These are phyloP conservation scores for Lichtheimia corymbifera DNA, from an alignment of 371 early-diverging fungal genomes.

Conservation along the genomic window DNA sequence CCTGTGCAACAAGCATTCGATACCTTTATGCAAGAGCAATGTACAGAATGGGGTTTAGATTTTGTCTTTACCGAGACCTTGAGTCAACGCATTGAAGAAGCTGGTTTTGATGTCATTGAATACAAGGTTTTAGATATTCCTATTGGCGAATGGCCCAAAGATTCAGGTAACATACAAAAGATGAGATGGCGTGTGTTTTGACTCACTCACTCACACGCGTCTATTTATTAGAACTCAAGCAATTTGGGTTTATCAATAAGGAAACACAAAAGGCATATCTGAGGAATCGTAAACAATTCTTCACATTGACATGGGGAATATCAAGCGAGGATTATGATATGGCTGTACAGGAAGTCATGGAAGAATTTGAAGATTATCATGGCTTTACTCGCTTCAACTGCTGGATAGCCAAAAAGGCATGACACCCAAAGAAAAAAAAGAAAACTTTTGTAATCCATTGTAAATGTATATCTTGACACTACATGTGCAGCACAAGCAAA, in stretches of 20 bases:
- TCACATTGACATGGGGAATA: slow-evolving; percentile 40
- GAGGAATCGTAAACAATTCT: slow-evolving; percentile 38
- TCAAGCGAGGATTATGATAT: slow-evolving; percentile 45
- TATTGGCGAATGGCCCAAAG: slow-evolving; percentile 52
- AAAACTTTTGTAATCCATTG: too few relatives aligned
- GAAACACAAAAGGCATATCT: slow-evolving; percentile 43
- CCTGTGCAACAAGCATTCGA: slow-evolving; percentile 50
- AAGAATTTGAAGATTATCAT: slow-evolving; percentile 48
- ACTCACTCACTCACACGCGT: background rate
- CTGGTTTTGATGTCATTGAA: slow-evolving; percentile 27
- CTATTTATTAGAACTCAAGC: slow-evolving; percentile 39
- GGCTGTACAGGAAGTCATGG: slow-evolving; percentile 44
- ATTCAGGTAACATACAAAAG: slow-evolving; percentile 19
- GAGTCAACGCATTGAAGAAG: slow-evolving; percentile 17
- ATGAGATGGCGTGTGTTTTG: background rate
- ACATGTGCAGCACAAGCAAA: too few relatives aligned
- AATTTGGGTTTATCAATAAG: slow-evolving; percentile 55
- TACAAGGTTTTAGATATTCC: slow-evolving; percentile 42
- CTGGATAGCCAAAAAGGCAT: slow-evolving; percentile 40
- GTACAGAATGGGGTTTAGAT: slow-evolving; percentile 31
- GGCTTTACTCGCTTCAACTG: slow-evolving; percentile 46
- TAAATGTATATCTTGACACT: too few relatives aligned
- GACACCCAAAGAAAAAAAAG: background rate
- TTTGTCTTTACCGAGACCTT: slow-evolving; percentile 34
- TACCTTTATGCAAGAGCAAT: slow-evolving; percentile 36